Evolutionary conservation across 352 stramenopile genomes (phyloP), one percentile per base, ranked within the genome.

Genomic region (Phytophthora capsici): DNA sequence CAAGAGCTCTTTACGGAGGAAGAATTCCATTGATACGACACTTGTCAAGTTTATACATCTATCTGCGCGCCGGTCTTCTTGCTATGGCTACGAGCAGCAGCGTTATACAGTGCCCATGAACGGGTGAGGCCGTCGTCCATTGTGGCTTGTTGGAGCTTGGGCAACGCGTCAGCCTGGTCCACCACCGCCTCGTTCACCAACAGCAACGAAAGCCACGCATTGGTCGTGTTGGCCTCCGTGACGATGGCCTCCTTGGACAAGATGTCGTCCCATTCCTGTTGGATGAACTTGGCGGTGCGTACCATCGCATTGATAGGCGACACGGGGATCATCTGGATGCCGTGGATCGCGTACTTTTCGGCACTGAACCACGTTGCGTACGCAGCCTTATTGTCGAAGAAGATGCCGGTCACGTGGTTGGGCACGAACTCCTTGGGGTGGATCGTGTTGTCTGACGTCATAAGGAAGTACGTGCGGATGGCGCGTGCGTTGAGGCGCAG

Each of bases 311-410:
- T 91, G 59, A 90, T 84, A 0, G 85, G 82, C 14, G 82, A 88
- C 32, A 90, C 74, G 0, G 78, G 83, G 44, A 91, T 84, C 81
- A 92, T 92, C 60, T 92, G 84, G 41, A 90, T 90, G 50, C 84
- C 84, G 65, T 92, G 81, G 63, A 92, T 90, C 14, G 67, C 78
- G 72, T 89, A 79, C 59, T 82, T 83, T 34, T 90, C 81, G 4
- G 73, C 34, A 30, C 76, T 86, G 65, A 92, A 92, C 80, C 80
- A 92, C 19, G 79, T 89, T 36, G 76, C 70, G 60, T 93, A 93
- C 57, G 77, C 75, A 2, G 60, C 75, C 72, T 91, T 91, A 67
- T 91, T 91, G 56, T 91, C 82, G 55, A 84, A 82, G 51, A 90
- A 82, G 10, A 90, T 87, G 32, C 82, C 82, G 12, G 80, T 85